Evolutionary conservation across 2,329 filamentous ascomycete species (phyloP), one percentile per base, ranked within the genome.

Genomic region (Gyromitra esculenta): DNA sequence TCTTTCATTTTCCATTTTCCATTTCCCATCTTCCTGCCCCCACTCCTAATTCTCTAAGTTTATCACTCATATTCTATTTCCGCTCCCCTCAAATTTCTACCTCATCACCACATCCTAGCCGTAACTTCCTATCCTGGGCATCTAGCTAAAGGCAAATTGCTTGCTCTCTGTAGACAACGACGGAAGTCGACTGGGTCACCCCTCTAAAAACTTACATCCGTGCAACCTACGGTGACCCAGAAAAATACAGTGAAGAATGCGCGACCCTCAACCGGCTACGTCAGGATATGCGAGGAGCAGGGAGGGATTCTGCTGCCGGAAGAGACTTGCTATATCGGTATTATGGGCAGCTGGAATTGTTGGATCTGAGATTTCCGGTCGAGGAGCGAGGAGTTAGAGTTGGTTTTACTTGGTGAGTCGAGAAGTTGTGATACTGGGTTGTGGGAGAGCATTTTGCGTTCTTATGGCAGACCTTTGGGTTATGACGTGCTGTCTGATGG

Each of bases 351-450:
- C 88, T 99, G 75, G 96, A 99, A 85, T 87, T 99, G 67, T 86
- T 99, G 78, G 96, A 99, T 84, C 85, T 99, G 81, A 89, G 96
- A 77, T 99, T 99, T 82, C 96, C 96, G 0, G 94, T 99, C 59
- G 96, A 99, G 81, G 96, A 99, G 86, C 96, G 97, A 82, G 95
- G 99, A 83, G 98, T 99, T 86, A 98, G 98, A 86, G 97, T 99
- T 82, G 93, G 92, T 6, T 99, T 99, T 83, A 98, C 95, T 79
- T 99, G 96, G 96, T 97, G 88, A 78, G 85, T 79, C 15, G 62
- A 60, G 60, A 37, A 75, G 72, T 71, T 71, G 37, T 56, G 45
- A 37, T 41, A 37, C 21, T 54, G 68, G 21, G 37, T 31, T 39
- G 57, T 64, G 59, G 57, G 9, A 37, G 50, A 31, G 59, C 41